Evolutionary conservation across 345 rosid genomes (phyloP), one percentile per base, ranked within the genome.

Genomic region (Citrus unshiu): DNA sequence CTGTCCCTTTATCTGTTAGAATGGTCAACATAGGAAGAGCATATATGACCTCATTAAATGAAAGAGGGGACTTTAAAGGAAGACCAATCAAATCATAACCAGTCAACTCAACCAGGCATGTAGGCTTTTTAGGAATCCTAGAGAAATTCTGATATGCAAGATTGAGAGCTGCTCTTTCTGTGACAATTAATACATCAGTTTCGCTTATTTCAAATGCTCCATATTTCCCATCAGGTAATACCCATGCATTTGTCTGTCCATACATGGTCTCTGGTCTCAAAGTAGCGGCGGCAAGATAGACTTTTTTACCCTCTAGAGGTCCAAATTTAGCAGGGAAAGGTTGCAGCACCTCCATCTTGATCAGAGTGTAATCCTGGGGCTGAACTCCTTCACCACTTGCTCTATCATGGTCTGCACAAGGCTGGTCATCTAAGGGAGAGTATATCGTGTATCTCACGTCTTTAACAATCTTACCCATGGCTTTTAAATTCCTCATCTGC

Each of bases 241-340:
- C 97, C 99, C 99, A 95, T 24, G 96, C 97, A 80, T 95, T 95
- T 73, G 99, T 95, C 77, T 93, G 98, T 60, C 98, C 99, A 40
- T 91, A 95, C 99, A 95, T 90, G 51, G 98, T 95, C 90, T 95
- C 98, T 0, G 99, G 99, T 82, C 99, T 92, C 92, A 93, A 65
- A 12, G 99, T 93, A 76, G 95, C 98, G 63, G 97, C 97, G 70
- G 86, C 98, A 84, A 95, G 81, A 82, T 85, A 95, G 72, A 93
- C 93, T 57, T 78, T 91, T 84, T 81, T 93, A 29, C 98, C 96
- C 84, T 92, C 90, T 73, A 95, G 78, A 80, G 86, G 85, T 24
- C 81, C 89, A 68, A 93, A 78, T 79, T 95, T 92, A 19, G 81
- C 73, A 7, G 96, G 93, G 67, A 92, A 92, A 6, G 99, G 98